phyloP scores from a whole-genome alignment of 2,329 filamentous ascomycete species.

The Ilyonectria destructans region DNA sequence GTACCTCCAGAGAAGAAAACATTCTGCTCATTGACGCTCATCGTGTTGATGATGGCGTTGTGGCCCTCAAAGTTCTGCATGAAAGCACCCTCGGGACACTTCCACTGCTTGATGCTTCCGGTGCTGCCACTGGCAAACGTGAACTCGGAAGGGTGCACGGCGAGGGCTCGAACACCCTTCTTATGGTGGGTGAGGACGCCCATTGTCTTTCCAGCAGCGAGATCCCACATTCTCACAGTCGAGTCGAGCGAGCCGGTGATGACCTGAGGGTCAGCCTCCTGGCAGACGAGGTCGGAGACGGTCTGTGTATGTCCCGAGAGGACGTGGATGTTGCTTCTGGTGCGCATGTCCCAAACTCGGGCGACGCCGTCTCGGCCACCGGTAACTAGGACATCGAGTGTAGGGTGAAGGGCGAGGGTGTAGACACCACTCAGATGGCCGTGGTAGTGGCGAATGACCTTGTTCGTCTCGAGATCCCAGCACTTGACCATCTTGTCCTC shows the following conservation, averaged over 20 bases:
- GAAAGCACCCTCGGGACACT: slow-evolving; percentile 96
- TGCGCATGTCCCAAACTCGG: slow-evolving; percentile 98
- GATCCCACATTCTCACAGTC: slow-evolving; percentile 93
- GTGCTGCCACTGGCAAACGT: slow-evolving; percentile 96
- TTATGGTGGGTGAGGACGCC: slow-evolving; percentile 98
- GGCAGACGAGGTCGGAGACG: slow-evolving; percentile 89
- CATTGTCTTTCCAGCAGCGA: slow-evolving; percentile 97
- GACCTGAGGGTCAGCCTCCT: slow-evolving; percentile 96
- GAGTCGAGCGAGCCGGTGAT: slow-evolving; percentile 94
- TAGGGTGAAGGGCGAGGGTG: slow-evolving; percentile 92
- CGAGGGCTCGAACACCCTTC: slow-evolving; percentile 90
- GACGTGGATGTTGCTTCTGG: slow-evolving; percentile 95
- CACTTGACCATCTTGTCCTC: slow-evolving; percentile 99
- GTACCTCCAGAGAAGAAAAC: slow-evolving; percentile 90
- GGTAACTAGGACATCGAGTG: slow-evolving; percentile 93
- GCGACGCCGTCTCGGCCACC: slow-evolving; percentile 96
- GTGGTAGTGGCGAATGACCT: slow-evolving; percentile 98
- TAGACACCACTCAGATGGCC: slow-evolving; percentile 98
- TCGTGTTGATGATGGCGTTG: slow-evolving; percentile 95
- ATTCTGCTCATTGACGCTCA: slow-evolving; percentile 95
- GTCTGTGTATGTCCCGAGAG: slow-evolving; percentile 92
- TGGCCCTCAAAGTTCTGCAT: slow-evolving; percentile 99
- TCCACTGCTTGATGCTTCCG: slow-evolving; percentile 98
- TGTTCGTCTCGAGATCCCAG: slow-evolving; percentile 99
- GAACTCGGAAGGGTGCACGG: slow-evolving; percentile 91